Conservation (phyloP, 1,139 yeast genomes). For the Yamadazyma triangularis region DNA sequence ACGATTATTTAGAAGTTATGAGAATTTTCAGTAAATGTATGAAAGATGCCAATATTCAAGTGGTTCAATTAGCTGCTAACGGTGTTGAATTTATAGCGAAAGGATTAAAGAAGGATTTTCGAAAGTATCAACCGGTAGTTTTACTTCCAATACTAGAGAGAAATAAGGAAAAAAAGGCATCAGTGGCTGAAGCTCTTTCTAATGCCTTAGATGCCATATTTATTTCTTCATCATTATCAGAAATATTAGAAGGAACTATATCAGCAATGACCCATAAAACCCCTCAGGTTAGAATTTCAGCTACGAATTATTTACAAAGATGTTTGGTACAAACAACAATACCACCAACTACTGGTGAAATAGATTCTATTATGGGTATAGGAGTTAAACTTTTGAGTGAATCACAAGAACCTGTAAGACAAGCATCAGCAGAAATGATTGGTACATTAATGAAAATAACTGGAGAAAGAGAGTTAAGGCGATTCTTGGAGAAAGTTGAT, state of each 20-base stretch:
- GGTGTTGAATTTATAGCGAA: constrained; percentile 59
- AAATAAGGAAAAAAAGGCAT: constrained; percentile 80
- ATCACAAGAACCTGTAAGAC: constrained; percentile 81
- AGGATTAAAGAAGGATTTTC: constrained; percentile 59
- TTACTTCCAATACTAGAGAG: constrained; percentile 71
- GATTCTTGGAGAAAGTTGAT: constrained; percentile 64
- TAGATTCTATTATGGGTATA: constrained; percentile 51
- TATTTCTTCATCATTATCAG: constrained; percentile 44
- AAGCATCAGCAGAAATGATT: constrained; percentile 71
- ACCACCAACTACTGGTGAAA: constrained; percentile 50
- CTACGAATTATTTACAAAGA: constrained; percentile 60
- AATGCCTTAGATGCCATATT: constrained; percentile 66
- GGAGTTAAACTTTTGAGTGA: constrained; percentile 67
- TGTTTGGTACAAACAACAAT: constrained; percentile 51
- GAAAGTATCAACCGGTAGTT: constrained; percentile 50
- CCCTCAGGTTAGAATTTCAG: constrained; percentile 76
- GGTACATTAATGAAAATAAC: constrained; percentile 81
- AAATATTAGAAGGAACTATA: constrained; percentile 58
- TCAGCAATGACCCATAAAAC: constrained; percentile 68
- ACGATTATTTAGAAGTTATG: constrained; percentile 61
- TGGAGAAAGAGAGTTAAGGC: constrained; percentile 66
- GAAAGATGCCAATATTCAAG: constrained; percentile 88
- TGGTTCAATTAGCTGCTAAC: constrained; percentile 76
- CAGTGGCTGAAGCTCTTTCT: constrained; percentile 67
- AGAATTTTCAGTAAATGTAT: constrained; percentile 65